Base-by-base conservation (phyloP, 1,139 yeast genomes). In the Saccharomyces hybrid region DNA sequence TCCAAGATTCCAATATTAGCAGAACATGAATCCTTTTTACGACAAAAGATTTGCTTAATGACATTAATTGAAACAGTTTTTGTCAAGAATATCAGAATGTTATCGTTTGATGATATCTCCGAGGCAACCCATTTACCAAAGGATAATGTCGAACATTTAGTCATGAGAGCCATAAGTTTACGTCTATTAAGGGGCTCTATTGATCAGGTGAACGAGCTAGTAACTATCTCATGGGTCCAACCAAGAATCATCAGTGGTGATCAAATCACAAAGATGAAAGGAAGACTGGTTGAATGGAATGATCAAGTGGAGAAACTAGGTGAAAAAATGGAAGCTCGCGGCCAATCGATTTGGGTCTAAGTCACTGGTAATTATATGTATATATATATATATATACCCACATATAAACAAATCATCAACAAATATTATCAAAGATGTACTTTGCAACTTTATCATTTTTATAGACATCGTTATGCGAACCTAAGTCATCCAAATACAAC, bases 21-120 rank as follows among this genome's bases (percentile, higher is more conserved):
- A 49, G 72, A 76, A 52, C 79, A 83, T 55, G 79, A 85, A 61
- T 75, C 81, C 3, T 90, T 90, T 65, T 76, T 93, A 61, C 83
- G 85, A 69, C 96, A 91, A 70, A 95, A 95, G 71, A 86, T 95
- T 59, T 88, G 96, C 65, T 82, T 95, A 59, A 90, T 91, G 87
- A 84, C 97, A 25, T 78, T 95, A 59, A 84, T 89, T 61, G 98
- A 93, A 74, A 80, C 90, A 58, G 86, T 93, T 34, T 91, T 95
- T 65, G 77, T 81, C 58, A 85, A 88, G 62, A 83, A 88, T 49
- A 83, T 83, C 62, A 85, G 96, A 70, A 79, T 82, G 47, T 77
- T 95, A 57, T 74, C 83, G 20, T 95, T 91, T 68, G 74, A 77
- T 46, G 89, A 86, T 60, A 86, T 95, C 54, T 82, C 93, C 31